These are phyloP conservation scores for Phaeolepiota aurea DNA, from an alignment of 768 basidiomycete genomes.

Conservation along the genomic window DNA sequence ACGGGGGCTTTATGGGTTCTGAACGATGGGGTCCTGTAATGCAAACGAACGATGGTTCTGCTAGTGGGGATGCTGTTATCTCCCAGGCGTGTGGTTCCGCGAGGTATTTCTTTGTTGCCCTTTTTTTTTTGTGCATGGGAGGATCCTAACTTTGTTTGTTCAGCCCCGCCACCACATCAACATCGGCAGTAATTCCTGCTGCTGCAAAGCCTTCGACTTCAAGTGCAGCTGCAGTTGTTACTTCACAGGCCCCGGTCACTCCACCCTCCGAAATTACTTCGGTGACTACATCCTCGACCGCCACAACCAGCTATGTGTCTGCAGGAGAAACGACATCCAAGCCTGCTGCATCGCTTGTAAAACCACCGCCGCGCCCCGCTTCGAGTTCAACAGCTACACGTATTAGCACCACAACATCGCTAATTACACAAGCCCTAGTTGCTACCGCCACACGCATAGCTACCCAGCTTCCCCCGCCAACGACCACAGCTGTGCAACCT, in stretches of 20 bases:
- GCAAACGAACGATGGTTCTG: conserved; percentile 19
- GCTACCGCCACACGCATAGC: conserved; percentile 9
- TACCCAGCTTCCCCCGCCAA: conserved; percentile 10
- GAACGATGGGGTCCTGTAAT: conserved; percentile 51
- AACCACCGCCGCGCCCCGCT: no score
- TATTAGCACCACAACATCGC: background rate
- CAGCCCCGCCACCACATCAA: conserved; percentile 3
- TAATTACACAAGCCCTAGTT: conserved; percentile 3
- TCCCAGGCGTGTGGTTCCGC: conserved; percentile 34
- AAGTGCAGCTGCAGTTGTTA: no score
- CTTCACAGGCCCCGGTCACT: no score
- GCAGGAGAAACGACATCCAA: background rate
- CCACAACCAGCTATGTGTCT: background rate
- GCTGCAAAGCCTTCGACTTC: no score
- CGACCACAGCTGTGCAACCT: conserved; percentile 8
- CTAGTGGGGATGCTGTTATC: conserved; percentile 25
- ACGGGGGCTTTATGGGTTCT: conserved; percentile 39
- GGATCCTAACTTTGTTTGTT: background rate
- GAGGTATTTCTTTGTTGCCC: conserved; percentile 3
- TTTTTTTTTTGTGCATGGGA: background rate
- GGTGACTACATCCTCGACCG: background rate
- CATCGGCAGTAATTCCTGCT: no score
- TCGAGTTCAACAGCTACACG: background rate
- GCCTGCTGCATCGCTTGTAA: no score
- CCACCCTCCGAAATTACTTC: background rate